A percentile compares a stretch with the other conserved stretches of the same genome.
Evolutionary conservation across 768 basidiomycete species (phyloP).

Genomic region (Suillus alpinus): DNA sequence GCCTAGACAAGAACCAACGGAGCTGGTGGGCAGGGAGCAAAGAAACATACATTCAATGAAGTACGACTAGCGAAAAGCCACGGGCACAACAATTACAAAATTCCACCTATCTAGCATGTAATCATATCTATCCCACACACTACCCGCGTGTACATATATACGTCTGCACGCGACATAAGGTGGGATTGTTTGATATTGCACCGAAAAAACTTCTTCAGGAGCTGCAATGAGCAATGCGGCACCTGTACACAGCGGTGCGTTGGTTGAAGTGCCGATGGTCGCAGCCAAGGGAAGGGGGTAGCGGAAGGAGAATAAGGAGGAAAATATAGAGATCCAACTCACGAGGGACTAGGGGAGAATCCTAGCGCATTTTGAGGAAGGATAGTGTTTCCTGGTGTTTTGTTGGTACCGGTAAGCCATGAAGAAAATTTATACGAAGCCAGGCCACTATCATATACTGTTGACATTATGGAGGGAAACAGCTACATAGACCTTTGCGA

Average conservation of each 20-base stretch:
- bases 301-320: too few species aligned
- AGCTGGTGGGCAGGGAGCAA: too few species aligned
- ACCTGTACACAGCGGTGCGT: slow-evolving; percentile 30
- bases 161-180: neutral
- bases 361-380: too few species aligned
- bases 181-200: slow-evolving; percentile 20
- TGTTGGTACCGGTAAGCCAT: too few species aligned
- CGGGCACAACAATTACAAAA: too few species aligned
- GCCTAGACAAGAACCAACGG: too few species aligned
- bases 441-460: neutral
- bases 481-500: too few species aligned
- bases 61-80: too few species aligned
- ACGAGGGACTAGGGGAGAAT: neutral
- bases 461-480: too few species aligned
- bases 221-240: slow-evolving; percentile 26
- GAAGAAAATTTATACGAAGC: neutral
- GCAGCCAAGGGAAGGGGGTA: neutral
- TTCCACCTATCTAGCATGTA: neutral
- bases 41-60: too few species aligned
- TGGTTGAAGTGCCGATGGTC: neutral
- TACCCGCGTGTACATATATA: neutral
- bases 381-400: too few species aligned
- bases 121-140: neutral
- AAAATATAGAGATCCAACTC: neutral
- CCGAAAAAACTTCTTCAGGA: slow-evolving; percentile 32